A percentile compares a stretch with the other conserved stretches of the same genome.
These are phyloP conservation scores for Suillus variegatus DNA, from an alignment of 768 basidiomycete species.

Conservation along the genomic window DNA sequence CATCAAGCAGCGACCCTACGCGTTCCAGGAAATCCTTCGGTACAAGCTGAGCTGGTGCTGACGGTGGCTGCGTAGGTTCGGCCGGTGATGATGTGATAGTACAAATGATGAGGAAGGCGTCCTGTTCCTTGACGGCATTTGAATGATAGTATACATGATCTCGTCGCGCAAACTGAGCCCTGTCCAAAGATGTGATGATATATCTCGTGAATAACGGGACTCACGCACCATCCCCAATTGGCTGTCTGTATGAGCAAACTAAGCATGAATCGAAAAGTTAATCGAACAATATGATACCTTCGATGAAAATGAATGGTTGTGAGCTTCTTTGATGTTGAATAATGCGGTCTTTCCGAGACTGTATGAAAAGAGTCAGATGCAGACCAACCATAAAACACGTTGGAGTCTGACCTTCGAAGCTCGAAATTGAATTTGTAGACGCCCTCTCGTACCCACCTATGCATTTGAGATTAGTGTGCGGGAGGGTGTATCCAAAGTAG, in stretches of 20 bases:
- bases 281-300: conserved; percentile 44
- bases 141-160: conserved; percentile 69
- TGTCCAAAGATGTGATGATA: conserved; percentile 25
- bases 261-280: conserved; percentile 16
- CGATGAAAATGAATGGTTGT: conserved; percentile 79
- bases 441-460: conserved; percentile 83
- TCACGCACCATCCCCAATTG: conserved; percentile 81
- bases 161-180: conserved; percentile 80
- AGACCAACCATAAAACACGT: background rate
- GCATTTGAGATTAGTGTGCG: background rate
- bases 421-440: conserved; percentile 87
- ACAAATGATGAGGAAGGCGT: conserved; percentile 76
- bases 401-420: conserved; percentile 57
- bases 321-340: conserved; percentile 74
- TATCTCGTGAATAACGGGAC: background rate
- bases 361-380: conserved; percentile 15
- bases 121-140: conserved; percentile 50
- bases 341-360: conserved; percentile 50
- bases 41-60: conserved; percentile 52
- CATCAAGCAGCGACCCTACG: conserved; percentile 75
- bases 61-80: conserved; percentile 46
- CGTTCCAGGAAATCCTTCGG: conserved; percentile 69
- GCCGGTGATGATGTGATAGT: conserved; percentile 72
- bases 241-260: conserved; percentile 51
- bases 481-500: conserved; percentile 3